Conservation (phyloP, 75 land plant genomes). For the Cupressus sempervirens region DNA sequence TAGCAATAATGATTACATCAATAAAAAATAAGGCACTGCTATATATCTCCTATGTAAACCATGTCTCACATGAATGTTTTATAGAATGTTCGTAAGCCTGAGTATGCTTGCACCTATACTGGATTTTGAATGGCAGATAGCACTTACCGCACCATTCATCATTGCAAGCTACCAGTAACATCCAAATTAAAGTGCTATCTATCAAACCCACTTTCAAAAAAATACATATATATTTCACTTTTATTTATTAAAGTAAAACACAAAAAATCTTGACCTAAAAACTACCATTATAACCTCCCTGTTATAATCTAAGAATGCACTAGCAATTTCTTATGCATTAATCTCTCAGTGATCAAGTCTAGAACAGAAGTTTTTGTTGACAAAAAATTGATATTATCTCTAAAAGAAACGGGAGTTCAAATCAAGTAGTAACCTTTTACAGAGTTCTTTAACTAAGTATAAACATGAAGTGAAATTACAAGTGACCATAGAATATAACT, state of each 20-base stretch:
- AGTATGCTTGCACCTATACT: background rate
- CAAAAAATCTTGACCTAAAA: no score
- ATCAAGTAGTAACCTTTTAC: background rate
- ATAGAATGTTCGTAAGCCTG: background rate
- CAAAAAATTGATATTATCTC: background rate
- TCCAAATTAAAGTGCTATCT: no score
- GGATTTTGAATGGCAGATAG: no score
- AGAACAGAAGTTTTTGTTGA: background rate
- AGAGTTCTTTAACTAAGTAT: background rate
- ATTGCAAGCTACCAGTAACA: background rate
- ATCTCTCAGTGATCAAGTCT: background rate
- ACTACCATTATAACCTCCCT: background rate
- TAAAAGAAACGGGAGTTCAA: background rate
- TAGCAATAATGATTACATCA: background rate
- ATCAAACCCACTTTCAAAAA: background rate
- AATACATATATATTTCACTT: no score
- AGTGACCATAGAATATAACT: background rate
- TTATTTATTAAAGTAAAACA: no score
- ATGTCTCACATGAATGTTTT: background rate
- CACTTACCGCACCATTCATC: background rate
- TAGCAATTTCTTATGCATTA: background rate
- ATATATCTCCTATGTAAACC: background rate
- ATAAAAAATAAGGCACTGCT: no score
- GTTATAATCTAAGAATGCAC: background rate
- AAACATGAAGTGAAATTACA: background rate